Conservation (phyloP, 2,329 filamentous ascomycete genomes). For the Albophoma yamanashiensis region DNA sequence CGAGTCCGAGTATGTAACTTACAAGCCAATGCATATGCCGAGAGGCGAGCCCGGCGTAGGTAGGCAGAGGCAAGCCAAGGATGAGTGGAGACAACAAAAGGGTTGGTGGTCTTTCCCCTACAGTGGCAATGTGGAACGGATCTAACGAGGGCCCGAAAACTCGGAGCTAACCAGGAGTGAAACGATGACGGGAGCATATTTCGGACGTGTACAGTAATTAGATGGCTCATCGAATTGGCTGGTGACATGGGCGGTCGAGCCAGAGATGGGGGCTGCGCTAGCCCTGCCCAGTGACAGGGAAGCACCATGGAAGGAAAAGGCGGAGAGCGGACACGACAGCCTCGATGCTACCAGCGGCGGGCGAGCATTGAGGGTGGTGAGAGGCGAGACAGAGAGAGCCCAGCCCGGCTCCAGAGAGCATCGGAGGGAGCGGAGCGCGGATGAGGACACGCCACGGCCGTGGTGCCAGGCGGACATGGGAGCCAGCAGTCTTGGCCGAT, state of each 20-base stretch:
- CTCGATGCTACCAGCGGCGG: neutral
- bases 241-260: constrained; percentile 15
- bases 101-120: neutral
- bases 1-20: neutral
- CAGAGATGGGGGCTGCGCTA: constrained; percentile 18
- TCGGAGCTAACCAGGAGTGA: constrained; percentile 5
- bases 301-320: constrained; percentile 8
- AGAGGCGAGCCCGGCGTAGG: constrained; percentile 11
- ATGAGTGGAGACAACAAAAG: neutral
- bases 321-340: constrained; percentile 3
- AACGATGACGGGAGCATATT: constrained; percentile 3
- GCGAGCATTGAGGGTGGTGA: neutral
- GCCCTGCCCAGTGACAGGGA: constrained; percentile 10
- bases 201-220: constrained; percentile 1
- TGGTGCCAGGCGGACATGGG: neutral
- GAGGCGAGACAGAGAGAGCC: neutral
- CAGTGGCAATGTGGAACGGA: constrained; percentile 13
- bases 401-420: neutral
- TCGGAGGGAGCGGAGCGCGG: neutral
- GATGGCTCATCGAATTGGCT: constrained; percentile 6
- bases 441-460: neutral
- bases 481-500: neutral
- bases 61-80: neutral
- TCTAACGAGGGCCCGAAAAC: constrained; percentile 12
- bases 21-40: constrained; percentile 26